Percentiles rank a stretch among this genome's conserved stretches.
Conservation (phyloP, 2,329 filamentous ascomycete species). For the Corniculantispora saksenae region DNA sequence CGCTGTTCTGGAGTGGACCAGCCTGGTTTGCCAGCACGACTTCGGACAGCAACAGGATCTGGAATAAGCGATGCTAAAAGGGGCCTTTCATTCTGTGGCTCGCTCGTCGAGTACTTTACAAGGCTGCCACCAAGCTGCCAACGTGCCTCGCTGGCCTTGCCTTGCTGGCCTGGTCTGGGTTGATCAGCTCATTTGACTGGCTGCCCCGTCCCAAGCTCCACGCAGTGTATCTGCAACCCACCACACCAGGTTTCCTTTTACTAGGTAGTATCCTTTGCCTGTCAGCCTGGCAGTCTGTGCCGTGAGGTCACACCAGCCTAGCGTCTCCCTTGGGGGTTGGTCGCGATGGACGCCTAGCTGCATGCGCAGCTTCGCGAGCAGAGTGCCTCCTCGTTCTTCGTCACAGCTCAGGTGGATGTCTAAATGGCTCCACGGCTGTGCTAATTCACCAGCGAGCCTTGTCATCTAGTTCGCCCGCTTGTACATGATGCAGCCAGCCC, state of each 20-base stretch:
- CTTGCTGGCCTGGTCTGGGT: neutral
- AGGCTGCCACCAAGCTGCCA: neutral
- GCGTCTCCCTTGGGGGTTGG: neutral
- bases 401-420: no score
- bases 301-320: neutral
- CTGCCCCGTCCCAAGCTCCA: neutral
- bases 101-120: neutral
- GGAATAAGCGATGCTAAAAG: neutral
- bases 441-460: neutral
- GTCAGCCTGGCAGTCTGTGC: neutral
- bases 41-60: neutral
- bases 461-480: neutral
- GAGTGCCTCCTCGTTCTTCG: neutral
- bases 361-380: no score
- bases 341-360: neutral
- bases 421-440: conserved; percentile 3
- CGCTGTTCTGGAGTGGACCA: neutral
- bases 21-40: neutral
- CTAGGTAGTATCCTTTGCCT: neutral
- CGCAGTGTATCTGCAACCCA: neutral
- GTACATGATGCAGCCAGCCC: no score
- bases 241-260: neutral
- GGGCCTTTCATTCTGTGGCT: neutral
- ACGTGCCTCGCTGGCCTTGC: neutral
- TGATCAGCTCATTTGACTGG: neutral